Percentiles rank a stretch among this genome's conserved stretches.
phyloP scores from a whole-genome alignment of 331 rosid genomes.

The Rhamnella rubrinervis region DNA sequence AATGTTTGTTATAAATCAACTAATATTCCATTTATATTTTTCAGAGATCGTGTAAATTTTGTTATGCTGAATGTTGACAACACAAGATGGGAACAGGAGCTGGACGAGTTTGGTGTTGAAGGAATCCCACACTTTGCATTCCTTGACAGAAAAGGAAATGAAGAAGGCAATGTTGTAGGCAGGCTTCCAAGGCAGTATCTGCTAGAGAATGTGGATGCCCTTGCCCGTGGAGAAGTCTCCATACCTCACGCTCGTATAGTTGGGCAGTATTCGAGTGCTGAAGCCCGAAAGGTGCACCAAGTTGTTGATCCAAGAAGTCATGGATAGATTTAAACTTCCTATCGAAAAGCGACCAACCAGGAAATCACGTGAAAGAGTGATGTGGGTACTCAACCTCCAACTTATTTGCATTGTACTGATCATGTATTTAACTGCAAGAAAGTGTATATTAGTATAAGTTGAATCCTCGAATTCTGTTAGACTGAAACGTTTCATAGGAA shows the following conservation, averaged over 20 bases:
- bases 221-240: slow-evolving; percentile 67
- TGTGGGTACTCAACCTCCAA: too few relatives aligned
- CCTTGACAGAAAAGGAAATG: slow-evolving; percentile 81
- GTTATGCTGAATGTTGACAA: slow-evolving; percentile 96
- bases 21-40: not conserved
- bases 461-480: too few relatives aligned
- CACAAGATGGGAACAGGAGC: slow-evolving; percentile 98
- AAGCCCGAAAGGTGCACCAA: slow-evolving; percentile 85
- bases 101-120: slow-evolving; percentile 96
- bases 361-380: too few relatives aligned
- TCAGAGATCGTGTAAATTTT: slow-evolving; percentile 77
- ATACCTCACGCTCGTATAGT: slow-evolving; percentile 87
- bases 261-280: slow-evolving; percentile 81
- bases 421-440: too few relatives aligned
- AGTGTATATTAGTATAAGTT: too few relatives aligned
- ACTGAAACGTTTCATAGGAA: too few relatives aligned
- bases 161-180: slow-evolving; percentile 91
- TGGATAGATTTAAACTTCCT: slow-evolving; percentile 53
- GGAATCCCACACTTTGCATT: slow-evolving; percentile 97
- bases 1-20: not conserved
- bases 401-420: too few relatives aligned
- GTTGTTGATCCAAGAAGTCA: slow-evolving; percentile 88
- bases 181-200: slow-evolving; percentile 78
- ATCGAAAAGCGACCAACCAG: not conserved
- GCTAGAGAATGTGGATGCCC: slow-evolving; percentile 82